These are phyloP conservation scores for Sugiyamaella sp. DNA, from an alignment of 1,139 yeast genomes.

Conservation along the genomic window DNA sequence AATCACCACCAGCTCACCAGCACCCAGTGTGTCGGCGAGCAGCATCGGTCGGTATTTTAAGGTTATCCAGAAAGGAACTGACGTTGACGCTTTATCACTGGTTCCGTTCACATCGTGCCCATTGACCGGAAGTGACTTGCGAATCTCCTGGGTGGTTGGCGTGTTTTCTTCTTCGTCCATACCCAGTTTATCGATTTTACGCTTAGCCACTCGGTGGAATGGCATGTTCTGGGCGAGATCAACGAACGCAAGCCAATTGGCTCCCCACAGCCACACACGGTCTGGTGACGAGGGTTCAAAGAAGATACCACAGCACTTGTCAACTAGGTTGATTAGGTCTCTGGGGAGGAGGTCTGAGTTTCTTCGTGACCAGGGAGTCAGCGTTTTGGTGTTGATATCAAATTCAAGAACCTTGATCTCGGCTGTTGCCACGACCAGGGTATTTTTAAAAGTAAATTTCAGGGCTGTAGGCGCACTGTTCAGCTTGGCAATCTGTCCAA, in stretches of 20 bases:
- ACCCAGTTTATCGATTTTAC: slow-evolving; percentile 62
- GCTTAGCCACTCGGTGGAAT: slow-evolving; percentile 42
- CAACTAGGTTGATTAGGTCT: slow-evolving; percentile 60
- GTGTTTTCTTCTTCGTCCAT: slow-evolving; percentile 46
- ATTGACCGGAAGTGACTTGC: slow-evolving; percentile 31
- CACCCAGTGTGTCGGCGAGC: slow-evolving; percentile 59
- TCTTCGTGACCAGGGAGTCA: slow-evolving; percentile 79
- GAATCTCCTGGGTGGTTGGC: slow-evolving; percentile 11
- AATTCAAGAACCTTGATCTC: slow-evolving; percentile 80
- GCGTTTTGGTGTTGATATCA: slow-evolving; percentile 40
- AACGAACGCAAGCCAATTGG: slow-evolving; percentile 79
- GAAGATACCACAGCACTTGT: slow-evolving; percentile 77
- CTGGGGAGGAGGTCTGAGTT: slow-evolving; percentile 77
- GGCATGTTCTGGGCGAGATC: slow-evolving; percentile 68
- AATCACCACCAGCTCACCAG: slow-evolving; percentile 65
- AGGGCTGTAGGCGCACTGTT: slow-evolving; percentile 66
- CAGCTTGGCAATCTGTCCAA: slow-evolving; percentile 46
- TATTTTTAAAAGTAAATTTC: slow-evolving; percentile 53
- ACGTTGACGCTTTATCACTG: slow-evolving; percentile 12
- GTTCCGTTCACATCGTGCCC: slow-evolving; percentile 13
- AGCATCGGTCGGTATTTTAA: slow-evolving; percentile 76
- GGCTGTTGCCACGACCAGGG: slow-evolving; percentile 67
- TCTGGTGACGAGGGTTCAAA: slow-evolving; percentile 44
- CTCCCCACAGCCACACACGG: slow-evolving; percentile 82
- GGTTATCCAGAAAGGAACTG: slow-evolving; percentile 68